Evolutionary conservation across 352 stramenopile genomes (phyloP).

Genomic region (Pythium phragmiticola): DNA sequence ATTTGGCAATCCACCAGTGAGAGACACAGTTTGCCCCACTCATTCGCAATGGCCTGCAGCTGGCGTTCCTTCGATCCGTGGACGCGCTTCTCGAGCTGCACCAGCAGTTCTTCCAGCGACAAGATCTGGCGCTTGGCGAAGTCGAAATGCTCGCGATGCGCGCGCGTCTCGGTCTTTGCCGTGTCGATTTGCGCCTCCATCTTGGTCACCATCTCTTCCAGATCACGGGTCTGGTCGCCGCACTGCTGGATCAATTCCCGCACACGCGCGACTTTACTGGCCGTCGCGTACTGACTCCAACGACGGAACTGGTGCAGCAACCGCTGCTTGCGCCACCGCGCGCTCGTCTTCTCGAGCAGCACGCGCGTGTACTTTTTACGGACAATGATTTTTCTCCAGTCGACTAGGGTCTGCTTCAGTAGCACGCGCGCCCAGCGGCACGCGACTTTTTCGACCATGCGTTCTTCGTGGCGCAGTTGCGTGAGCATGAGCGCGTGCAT

Average conservation of each 20-base stretch:
- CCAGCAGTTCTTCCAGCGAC: constrained; percentile 53
- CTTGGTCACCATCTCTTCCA: constrained; percentile 46
- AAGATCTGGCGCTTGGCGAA: constrained; percentile 59
- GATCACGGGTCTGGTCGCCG: constrained; percentile 44
- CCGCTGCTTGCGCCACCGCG: constrained; percentile 51
- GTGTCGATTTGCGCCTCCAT: constrained; percentile 58
- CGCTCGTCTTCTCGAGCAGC: constrained; percentile 55
- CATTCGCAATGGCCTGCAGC: constrained; percentile 57
- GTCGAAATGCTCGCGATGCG: constrained; percentile 57
- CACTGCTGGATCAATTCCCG: constrained; percentile 46
- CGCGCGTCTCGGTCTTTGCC: constrained; percentile 41
- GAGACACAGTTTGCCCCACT: constrained; percentile 62
- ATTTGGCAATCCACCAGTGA: constrained; percentile 56
- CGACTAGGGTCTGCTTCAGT: constrained; percentile 53
- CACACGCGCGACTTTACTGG: constrained; percentile 35
- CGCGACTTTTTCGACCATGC: constrained; percentile 60
- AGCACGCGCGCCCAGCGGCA: constrained; percentile 48
- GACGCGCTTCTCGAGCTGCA: constrained; percentile 47
- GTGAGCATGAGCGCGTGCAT: constrained; percentile 51
- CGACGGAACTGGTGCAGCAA: constrained; percentile 41
- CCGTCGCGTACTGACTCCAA: constrained; percentile 42
- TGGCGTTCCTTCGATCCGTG: constrained; percentile 54
- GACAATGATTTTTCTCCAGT: constrained; percentile 74
- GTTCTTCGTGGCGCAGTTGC: constrained; percentile 59
- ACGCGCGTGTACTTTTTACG: constrained; percentile 74